These are phyloP conservation scores for Saccharomyces hybrid DNA, from an alignment of 1,139 yeast species.

Conservation along the genomic window DNA sequence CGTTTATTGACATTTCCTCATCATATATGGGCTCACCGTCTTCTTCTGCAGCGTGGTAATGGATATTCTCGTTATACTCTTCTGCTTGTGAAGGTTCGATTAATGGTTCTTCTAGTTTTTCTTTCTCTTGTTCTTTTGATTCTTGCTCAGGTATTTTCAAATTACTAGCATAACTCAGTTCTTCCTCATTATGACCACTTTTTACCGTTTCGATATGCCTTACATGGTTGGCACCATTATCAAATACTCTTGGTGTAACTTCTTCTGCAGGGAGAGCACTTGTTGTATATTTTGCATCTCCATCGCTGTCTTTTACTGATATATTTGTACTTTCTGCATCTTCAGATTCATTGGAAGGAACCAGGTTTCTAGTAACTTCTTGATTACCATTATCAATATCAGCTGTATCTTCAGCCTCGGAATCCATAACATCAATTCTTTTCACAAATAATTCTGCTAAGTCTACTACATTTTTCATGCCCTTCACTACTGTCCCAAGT, in stretches of 20 bases:
- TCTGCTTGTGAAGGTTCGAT: neutral
- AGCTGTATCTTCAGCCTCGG: conserved; percentile 4
- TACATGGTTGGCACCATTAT: neutral
- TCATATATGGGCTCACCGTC: neutral
- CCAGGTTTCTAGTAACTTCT: neutral
- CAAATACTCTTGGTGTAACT: neutral
- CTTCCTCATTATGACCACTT: neutral
- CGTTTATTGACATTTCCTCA: neutral
- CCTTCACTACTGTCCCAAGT: conserved; percentile 8
- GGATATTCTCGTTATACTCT: neutral
- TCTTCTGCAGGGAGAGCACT: neutral
- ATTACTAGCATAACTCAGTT: neutral
- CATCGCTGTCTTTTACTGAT: neutral
- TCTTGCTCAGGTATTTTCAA: neutral
- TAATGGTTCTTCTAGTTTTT: conserved; percentile 39
- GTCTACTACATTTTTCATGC: conserved; percentile 11
- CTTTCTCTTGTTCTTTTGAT: conserved; percentile 25
- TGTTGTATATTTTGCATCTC: neutral
- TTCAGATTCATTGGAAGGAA: neutral
- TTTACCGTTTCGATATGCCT: neutral
- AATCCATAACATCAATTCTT: conserved; percentile 10
- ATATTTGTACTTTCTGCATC: neutral
- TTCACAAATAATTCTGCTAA: conserved; percentile 14
- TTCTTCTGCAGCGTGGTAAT: neutral
- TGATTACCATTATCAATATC: neutral